Base-by-base conservation (phyloP, 371 early-diverging fungal genomes). In the Mucor mucedo region DNA sequence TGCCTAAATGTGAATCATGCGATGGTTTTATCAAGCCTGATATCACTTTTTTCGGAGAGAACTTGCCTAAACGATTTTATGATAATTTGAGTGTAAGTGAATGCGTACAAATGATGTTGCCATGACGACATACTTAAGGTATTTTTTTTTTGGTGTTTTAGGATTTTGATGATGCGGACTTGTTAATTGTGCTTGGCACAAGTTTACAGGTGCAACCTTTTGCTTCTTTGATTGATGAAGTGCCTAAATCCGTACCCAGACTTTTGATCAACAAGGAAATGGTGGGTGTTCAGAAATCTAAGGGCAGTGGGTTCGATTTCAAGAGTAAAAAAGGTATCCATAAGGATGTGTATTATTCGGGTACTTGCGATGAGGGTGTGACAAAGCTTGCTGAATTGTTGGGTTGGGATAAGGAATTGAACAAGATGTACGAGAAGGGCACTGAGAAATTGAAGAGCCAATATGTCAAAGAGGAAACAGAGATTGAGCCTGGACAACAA, bases 1-100 rank as follows among this genome's bases (percentile, higher is more conserved):
- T 93, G 7, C 93, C 96, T 11, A 66, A 70, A 21, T 96, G 95
- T 70, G 48, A 57, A 16, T 27, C 68, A 10, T 95, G 95, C 71
- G 66, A 75, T 41, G 87, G 89, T 10, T 74, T 91, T 27, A 87
- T 98, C 63, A 98, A 98, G 68, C 97, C 97, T 2, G 90, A 94
- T 64, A 98, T 98, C 56, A 91, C 93, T 0, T 98, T 98, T 65
- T 98, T 98, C 76, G 97, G 97, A 16, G 95, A 98, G 72, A 69
- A 76, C 30, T 82, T 98, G 49, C 98, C 98, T 5, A 57, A 74
- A 2, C 85, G 89, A 42, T 97, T 95, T 68, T 87, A 87, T 66
- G 63, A 79, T 2, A 68, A 71, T 6, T 54, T 79, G 2, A 76
- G 82, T 38, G 89, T 87, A 77, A 60, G 66, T 30, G 3, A 10